phyloP scores from a whole-genome alignment of 352 stramenopile genomes.

The Thalassiosira oceanica region DNA sequence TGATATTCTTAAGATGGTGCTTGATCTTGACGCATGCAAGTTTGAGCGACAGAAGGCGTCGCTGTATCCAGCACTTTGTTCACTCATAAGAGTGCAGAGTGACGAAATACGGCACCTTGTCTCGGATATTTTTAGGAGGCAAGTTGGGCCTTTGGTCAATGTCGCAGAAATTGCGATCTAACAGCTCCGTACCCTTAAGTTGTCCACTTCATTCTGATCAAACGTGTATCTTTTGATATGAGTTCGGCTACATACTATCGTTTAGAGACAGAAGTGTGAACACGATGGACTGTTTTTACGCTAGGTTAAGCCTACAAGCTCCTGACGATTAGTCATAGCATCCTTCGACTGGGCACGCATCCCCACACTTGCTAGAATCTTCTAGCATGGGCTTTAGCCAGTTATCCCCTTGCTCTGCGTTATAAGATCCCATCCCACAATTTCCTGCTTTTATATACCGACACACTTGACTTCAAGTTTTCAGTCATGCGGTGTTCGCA shows the following conservation, averaged over 20 bases:
- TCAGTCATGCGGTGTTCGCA: too few species aligned
- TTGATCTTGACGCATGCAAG: slow-evolving; percentile 53
- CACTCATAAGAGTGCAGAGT: slow-evolving; percentile 68
- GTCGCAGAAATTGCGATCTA: too few species aligned
- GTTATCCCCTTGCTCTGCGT: neutral
- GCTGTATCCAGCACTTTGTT: slow-evolving; percentile 72
- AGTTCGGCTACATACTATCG: too few species aligned
- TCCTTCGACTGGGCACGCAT: slow-evolving; percentile 43
- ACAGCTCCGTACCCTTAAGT: too few species aligned
- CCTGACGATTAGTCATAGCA: too few species aligned
- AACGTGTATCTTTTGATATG: too few species aligned
- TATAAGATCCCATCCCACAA: neutral
- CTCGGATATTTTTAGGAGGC: slow-evolving; percentile 61
- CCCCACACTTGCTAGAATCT: slow-evolving; percentile 39
- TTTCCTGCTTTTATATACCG: slow-evolving; percentile 12
- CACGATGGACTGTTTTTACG: too few species aligned
- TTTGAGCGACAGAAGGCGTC: slow-evolving; percentile 58
- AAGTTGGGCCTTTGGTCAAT: slow-evolving; percentile 53
- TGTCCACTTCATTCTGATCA: too few species aligned
- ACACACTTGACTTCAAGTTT: slow-evolving; percentile 11
- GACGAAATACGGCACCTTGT: slow-evolving; percentile 77
- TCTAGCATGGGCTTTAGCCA: neutral
- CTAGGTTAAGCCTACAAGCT: too few species aligned
- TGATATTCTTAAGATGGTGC: slow-evolving; percentile 66
- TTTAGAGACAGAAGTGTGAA: too few species aligned